A percentile compares a stretch with the other conserved stretches of the same genome.
phyloP scores from a whole-genome alignment of 768 basidiomycete genomes.

The Leccinellum luteum region DNA sequence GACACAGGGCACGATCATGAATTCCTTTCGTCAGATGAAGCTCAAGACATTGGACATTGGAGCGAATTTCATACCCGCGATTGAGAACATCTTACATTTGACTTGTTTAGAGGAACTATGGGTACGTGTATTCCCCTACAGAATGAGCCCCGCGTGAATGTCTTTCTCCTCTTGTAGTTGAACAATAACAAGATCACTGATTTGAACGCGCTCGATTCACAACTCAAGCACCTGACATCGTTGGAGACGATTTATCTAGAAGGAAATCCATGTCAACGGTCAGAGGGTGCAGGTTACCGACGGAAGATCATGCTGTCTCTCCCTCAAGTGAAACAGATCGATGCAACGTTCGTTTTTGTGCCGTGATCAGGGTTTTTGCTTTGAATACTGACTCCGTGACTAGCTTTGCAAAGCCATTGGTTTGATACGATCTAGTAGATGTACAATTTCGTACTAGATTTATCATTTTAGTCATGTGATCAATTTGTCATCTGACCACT shows the following conservation, averaged over 20 bases:
- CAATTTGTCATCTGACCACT: background rate
- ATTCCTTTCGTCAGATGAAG: slow-evolving; percentile 40
- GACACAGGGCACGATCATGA: background rate
- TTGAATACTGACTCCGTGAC: slow-evolving; percentile 1
- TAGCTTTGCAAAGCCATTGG: slow-evolving; percentile 60
- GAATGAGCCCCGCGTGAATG: background rate
- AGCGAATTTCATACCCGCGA: slow-evolving; percentile 72
- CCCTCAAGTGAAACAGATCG: slow-evolving; percentile 90
- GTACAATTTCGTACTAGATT: slow-evolving; percentile 45
- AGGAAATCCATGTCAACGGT: slow-evolving; percentile 85
- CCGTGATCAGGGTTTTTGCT: background rate
- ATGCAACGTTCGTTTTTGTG: slow-evolving; percentile 79
- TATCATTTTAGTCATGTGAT: slow-evolving; percentile 13
- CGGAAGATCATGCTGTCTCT: slow-evolving; percentile 86
- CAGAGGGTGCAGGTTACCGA: slow-evolving; percentile 75
- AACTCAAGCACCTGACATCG: slow-evolving; percentile 57
- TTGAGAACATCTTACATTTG: slow-evolving; percentile 84
- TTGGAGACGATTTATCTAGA: slow-evolving; percentile 93
- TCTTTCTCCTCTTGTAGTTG: slow-evolving; percentile 48
- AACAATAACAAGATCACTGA: slow-evolving; percentile 84
- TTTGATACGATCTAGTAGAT: background rate
- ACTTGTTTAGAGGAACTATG: slow-evolving; percentile 85
- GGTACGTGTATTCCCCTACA: slow-evolving; percentile 46
- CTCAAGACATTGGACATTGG: slow-evolving; percentile 87
- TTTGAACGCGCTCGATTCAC: slow-evolving; percentile 60